phyloP scores from a whole-genome alignment of 441 rosid genomes.

The Metrosideros polymorpha region DNA sequence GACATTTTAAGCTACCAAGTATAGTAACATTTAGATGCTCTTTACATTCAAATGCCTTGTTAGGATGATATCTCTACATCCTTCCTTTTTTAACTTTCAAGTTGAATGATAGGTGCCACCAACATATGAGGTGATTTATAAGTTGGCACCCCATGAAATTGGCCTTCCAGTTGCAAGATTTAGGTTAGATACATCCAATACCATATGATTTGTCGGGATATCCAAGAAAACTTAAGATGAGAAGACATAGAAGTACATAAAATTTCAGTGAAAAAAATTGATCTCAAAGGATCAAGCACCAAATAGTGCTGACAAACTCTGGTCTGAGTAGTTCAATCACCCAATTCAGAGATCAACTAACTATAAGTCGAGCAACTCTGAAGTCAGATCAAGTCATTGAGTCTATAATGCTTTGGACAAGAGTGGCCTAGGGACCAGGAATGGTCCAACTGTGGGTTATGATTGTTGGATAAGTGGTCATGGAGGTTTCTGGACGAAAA shows the following conservation, averaged over 20 bases:
- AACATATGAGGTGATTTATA: not conserved
- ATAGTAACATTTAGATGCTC: not conserved
- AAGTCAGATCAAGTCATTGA: not conserved
- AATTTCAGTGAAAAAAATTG: not conserved
- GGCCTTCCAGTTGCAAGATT: not conserved
- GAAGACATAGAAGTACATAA: not conserved
- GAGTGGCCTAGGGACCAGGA: not conserved
- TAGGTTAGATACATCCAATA: not conserved
- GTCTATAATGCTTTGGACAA: not conserved
- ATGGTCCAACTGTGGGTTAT: not conserved
- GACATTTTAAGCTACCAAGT: not conserved
- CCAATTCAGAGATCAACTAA: not conserved
- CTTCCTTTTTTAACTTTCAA: not conserved
- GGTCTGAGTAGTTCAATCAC: not conserved
- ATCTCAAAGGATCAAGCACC: not conserved
- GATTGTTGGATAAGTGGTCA: not conserved
- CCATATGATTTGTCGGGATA: not conserved
- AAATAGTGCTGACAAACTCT: not conserved
- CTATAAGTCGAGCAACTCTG: not conserved
- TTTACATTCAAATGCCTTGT: not conserved
- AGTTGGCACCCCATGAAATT: not conserved
- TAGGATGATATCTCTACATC: not conserved
- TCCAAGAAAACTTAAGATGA: not conserved
- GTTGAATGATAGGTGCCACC: not conserved
- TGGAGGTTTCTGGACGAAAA: not conserved